Evolutionary conservation across 371 early-diverging fungal species (phyloP), one percentile per base, ranked within the genome.

Genomic region (Umbelopsis sp.): DNA sequence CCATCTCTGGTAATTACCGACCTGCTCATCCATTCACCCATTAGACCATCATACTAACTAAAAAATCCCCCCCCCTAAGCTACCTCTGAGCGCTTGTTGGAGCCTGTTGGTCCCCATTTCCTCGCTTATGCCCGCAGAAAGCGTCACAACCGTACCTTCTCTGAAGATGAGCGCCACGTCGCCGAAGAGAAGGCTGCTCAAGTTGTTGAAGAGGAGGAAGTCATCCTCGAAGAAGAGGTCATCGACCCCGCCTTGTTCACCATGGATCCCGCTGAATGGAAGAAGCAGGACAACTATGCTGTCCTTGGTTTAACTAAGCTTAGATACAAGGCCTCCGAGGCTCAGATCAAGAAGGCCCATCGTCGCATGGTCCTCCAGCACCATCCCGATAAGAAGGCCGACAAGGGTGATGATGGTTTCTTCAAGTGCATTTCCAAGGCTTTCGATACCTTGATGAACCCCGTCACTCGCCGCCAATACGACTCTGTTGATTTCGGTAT

Each of bases 371-470:
- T 94, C 64, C 85, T 95, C 63, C 83, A 87, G 45, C 93, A 94
- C 82, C 95, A 94, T 72, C 95, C 95, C 46, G 95, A 95, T 74
- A 94, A 95, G 90, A 95, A 95, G 80, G 92, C 93, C 41, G 89
- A 91, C 66, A 88, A 88, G 74, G 89, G 90, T 76, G 94, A 96
- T 71, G 99, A 99, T 85, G 86, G 91, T 35, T 96, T 96, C 88
- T 99, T 98, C 93, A 99, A 99, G 89, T 99, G 99, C 83, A 92
- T 98, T 72, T 96, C 97, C 76, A 97, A 97, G 87, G 99, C 99
- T 22, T 93, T 91, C 76, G 97, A 99, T 73, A 90, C 96, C 18
- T 86, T 99, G 74, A 90, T 92, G 76, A 96, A 97, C 86, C 93
- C 93, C 25, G 89, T 85, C 66, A 93, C 93, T 80, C 93, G 98